These are phyloP conservation scores for Cadophora sp. DNA, from an alignment of 2,329 filamentous ascomycete species.

Conservation along the genomic window DNA sequence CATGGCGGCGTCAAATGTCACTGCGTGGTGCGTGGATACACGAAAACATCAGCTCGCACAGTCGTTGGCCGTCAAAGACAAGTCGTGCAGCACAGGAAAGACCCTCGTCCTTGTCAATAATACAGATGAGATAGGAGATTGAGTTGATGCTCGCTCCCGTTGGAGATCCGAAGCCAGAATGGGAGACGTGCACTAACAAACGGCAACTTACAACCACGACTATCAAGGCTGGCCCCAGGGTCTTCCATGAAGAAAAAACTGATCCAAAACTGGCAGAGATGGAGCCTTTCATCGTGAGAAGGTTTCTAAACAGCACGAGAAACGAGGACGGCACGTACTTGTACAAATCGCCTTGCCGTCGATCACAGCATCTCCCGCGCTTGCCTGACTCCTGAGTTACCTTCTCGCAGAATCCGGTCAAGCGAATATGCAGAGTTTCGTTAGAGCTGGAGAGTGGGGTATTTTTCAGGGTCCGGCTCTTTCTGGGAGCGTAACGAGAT, in stretches of 20 bases:
- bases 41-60: constrained; percentile 16
- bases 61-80: constrained; percentile 11
- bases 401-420: neutral
- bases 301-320: constrained; percentile 14
- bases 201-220: constrained; percentile 20
- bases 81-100: constrained; percentile 27
- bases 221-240: constrained; percentile 24
- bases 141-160: constrained; percentile 24
- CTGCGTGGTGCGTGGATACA: constrained; percentile 16
- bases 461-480: constrained; percentile 14
- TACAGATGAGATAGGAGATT: constrained; percentile 14
- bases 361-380: constrained; percentile 13
- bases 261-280: constrained; percentile 18
- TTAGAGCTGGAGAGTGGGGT: constrained; percentile 19
- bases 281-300: constrained; percentile 17
- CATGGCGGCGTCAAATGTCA: constrained; percentile 13
- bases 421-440: constrained; percentile 17
- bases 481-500: constrained; percentile 8
- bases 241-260: constrained; percentile 29
- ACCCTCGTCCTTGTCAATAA: constrained; percentile 31
- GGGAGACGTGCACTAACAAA: constrained; percentile 38
- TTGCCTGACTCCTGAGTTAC: constrained; percentile 15
- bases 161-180: constrained; percentile 33
- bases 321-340: constrained; percentile 7
- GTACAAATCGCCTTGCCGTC: constrained; percentile 7